Evolutionary conservation across 805 yeast species (phyloP).

Genomic region (Candida oleophila): DNA sequence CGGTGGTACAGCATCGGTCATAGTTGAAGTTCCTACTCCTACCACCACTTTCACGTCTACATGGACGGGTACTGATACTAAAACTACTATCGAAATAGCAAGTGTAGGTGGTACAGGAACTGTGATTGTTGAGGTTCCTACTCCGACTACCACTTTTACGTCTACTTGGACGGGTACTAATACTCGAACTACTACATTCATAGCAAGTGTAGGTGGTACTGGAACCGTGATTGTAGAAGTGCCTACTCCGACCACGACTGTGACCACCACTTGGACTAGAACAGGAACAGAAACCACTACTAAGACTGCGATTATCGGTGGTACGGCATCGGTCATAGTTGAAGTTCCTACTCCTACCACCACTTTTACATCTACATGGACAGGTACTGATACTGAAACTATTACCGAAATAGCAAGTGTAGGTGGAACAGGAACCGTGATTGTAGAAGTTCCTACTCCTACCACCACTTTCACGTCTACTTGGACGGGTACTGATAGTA

Average conservation of each 20-base stretch:
- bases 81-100: neutral
- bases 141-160: constrained; percentile 4
- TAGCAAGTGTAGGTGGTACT: constrained; percentile 4
- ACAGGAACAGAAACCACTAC: neutral
- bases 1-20: neutral
- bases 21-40: neutral
- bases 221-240: constrained; percentile 12
- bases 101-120: neutral
- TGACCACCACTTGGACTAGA: constrained; percentile 43
- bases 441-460: constrained; percentile 5
- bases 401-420: neutral
- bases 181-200: constrained; percentile 9
- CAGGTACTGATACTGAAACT: constrained; percentile 7
- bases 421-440: constrained; percentile 6
- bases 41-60: constrained; percentile 7
- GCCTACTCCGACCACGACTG: constrained; percentile 28
- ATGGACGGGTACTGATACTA: constrained; percentile 10
- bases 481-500: constrained; percentile 8
- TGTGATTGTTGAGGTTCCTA: constrained; percentile 1
- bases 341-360: constrained; percentile 5
- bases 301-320: neutral
- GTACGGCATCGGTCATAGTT: constrained; percentile 5
- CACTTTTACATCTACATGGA: constrained; percentile 1
- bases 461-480: constrained; percentile 48
- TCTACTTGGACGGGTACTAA: constrained; percentile 11